Percentiles rank a stretch among this genome's conserved stretches.
Conservation (phyloP, 2,329 filamentous ascomycete genomes). For the Stylonectria norvegica region DNA sequence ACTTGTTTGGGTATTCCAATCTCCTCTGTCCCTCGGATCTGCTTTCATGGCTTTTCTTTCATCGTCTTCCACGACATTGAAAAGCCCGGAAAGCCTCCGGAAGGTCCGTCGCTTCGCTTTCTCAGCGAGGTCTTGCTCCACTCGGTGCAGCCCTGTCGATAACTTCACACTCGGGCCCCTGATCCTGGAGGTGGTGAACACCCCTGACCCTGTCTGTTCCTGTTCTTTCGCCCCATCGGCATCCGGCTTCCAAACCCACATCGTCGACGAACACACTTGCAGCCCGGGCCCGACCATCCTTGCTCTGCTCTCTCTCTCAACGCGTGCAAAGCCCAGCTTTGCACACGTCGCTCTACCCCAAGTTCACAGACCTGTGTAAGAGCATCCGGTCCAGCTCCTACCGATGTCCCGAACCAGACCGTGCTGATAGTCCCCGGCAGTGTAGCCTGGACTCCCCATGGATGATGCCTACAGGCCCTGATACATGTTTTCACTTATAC, state of each 20-base stretch:
- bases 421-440: slow-evolving; percentile 25
- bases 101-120: background rate
- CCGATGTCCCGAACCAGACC: slow-evolving; percentile 25
- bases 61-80: slow-evolving; percentile 1
- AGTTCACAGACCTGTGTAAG: slow-evolving; percentile 29
- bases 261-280: slow-evolving; percentile 25
- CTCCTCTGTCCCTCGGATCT: slow-evolving; percentile 11
- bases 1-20: slow-evolving; percentile 14
- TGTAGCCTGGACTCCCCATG: slow-evolving; percentile 24
- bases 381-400: slow-evolving; percentile 26
- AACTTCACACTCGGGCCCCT: background rate
- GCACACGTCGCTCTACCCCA: slow-evolving; percentile 9
- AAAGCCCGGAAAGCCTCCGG: slow-evolving; percentile 8
- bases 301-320: slow-evolving; percentile 24
- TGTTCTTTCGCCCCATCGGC: slow-evolving; percentile 14
- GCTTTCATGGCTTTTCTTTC: slow-evolving; percentile 1
- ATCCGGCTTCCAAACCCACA: slow-evolving; percentile 24
- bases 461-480: slow-evolving; percentile 28
- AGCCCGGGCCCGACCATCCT: slow-evolving; percentile 19
- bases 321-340: slow-evolving; percentile 16
- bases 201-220: slow-evolving; percentile 15
- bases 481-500: slow-evolving; percentile 31
- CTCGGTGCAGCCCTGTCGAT: slow-evolving; percentile 19
- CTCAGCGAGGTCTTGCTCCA: background rate
- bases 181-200: background rate